A percentile compares a stretch with the other conserved stretches of the same genome.
Conservation (phyloP, 192 early-diverging fungal genomes). For the Endogone sp. region DNA sequence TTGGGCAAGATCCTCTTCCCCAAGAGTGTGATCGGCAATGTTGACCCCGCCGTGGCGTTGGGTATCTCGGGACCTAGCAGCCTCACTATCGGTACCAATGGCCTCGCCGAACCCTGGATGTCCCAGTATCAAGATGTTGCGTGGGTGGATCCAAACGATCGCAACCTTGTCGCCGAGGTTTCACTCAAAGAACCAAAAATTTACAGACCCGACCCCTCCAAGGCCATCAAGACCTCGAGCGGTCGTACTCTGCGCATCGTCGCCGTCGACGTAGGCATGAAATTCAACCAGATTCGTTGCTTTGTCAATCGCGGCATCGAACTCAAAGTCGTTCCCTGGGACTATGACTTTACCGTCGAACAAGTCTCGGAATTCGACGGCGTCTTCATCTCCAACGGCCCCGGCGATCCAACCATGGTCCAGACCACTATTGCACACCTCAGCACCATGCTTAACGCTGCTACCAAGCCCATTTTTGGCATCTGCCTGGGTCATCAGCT, state of each 20-base stretch:
- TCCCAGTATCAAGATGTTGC: constrained; percentile 72
- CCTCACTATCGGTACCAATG: not conserved
- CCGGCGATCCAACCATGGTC: constrained; percentile 91
- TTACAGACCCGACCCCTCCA: constrained; percentile 66
- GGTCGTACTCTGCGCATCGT: constrained; percentile 81
- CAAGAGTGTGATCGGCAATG: constrained; percentile 38
- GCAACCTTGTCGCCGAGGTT: constrained; percentile 94
- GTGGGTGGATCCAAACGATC: constrained; percentile 91
- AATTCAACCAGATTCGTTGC: constrained; percentile 98
- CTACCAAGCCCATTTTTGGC: constrained; percentile 93
- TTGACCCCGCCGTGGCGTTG: constrained; percentile 28
- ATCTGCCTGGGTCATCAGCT: constrained; percentile 99
- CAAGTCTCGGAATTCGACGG: constrained; percentile 71
- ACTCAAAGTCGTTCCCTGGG: constrained; percentile 92
- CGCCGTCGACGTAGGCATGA: constrained; percentile 98
- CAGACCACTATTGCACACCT: constrained; percentile 75
- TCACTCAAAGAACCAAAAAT: constrained; percentile 77
- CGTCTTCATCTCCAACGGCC: constrained; percentile 92
- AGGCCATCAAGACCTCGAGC: constrained; percentile 44
- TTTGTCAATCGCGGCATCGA: constrained; percentile 94
- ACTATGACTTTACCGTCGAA: constrained; percentile 86
- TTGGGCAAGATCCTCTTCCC: constrained; percentile 93
- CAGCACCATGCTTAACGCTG: constrained; percentile 55
- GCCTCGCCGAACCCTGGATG: constrained; percentile 46
- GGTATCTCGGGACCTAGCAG: constrained; percentile 32